These are phyloP conservation scores for Immersiella caudata DNA, from an alignment of 495 filamentous ascomycete species.

Conservation along the genomic window DNA sequence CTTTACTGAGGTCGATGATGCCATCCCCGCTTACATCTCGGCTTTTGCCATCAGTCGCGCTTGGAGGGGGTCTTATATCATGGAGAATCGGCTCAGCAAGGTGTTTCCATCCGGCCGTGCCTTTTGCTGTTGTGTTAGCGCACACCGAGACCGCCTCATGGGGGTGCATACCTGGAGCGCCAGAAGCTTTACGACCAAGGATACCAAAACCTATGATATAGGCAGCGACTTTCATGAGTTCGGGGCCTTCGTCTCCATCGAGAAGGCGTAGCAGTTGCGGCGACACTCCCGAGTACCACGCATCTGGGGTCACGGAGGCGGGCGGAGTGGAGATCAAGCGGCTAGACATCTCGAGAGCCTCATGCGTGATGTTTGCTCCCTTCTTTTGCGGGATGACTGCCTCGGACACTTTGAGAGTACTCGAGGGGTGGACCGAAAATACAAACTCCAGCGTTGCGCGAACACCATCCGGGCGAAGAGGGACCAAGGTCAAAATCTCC, in stretches of 20 bases:
- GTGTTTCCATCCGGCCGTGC: conserved; percentile 67
- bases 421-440: conserved; percentile 59
- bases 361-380: conserved; percentile 70
- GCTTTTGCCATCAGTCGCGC: conserved; percentile 10
- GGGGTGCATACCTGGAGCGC: conserved; percentile 61
- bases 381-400: conserved; percentile 45
- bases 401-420: conserved; percentile 43
- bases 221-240: conserved; percentile 66
- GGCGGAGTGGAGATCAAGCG: conserved; percentile 66
- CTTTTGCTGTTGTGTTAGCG: conserved; percentile 30
- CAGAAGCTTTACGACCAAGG: conserved; percentile 64
- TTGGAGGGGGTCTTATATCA: conserved; percentile 59
- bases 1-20: conserved; percentile 45
- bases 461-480: conserved; percentile 67
- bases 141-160: background rate
- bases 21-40: conserved; percentile 26
- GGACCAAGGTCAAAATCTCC: conserved; percentile 61
- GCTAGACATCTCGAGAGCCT: conserved; percentile 69
- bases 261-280: conserved; percentile 69
- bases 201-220: conserved; percentile 78
- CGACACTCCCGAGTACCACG: conserved; percentile 65
- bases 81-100: conserved; percentile 68
- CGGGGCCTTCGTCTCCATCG: conserved; percentile 64
- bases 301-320: conserved; percentile 54
- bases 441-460: conserved; percentile 72